Percentiles rank a stretch among this genome's conserved stretches.
These are phyloP conservation scores for Phascolomyces articulosus DNA, from an alignment of 371 early-diverging fungal genomes.

Conservation along the genomic window DNA sequence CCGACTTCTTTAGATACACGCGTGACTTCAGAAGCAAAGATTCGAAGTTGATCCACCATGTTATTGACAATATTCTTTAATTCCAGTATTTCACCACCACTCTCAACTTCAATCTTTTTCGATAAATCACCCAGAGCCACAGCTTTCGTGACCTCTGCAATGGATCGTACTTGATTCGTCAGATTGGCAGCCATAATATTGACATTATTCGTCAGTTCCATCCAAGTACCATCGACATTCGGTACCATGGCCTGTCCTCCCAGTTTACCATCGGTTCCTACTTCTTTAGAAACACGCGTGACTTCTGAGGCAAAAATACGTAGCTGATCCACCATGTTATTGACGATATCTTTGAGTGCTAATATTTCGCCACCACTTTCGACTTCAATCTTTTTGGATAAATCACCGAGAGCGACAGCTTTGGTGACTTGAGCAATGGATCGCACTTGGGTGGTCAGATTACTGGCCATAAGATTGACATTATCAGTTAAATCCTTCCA, in stretches of 20 bases:
- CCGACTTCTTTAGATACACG: slow-evolving; percentile 42
- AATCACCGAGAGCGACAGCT: slow-evolving; percentile 22
- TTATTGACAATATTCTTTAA: slow-evolving; percentile 45
- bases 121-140: slow-evolving; percentile 50
- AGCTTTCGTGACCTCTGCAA: slow-evolving; percentile 33
- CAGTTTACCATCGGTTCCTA: slow-evolving; percentile 18
- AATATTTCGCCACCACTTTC: slow-evolving; percentile 18
- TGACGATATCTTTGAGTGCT: slow-evolving; percentile 20
- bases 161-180: slow-evolving; percentile 47
- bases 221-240: slow-evolving; percentile 19
- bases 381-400: slow-evolving; percentile 20
- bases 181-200: slow-evolving; percentile 28
- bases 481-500: slow-evolving; percentile 49
- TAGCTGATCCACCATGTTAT: slow-evolving; percentile 21
- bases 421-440: slow-evolving; percentile 30
- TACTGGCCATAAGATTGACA: slow-evolving; percentile 41
- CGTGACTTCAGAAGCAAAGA: slow-evolving; percentile 52
- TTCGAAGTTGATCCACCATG: slow-evolving; percentile 54
- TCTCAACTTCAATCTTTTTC: slow-evolving; percentile 53
- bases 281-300: slow-evolving; percentile 18
- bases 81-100: slow-evolving; percentile 43
- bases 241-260: slow-evolving; percentile 17
- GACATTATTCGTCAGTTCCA: slow-evolving; percentile 16
- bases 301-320: slow-evolving; percentile 18
- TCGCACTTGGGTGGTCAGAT: slow-evolving; percentile 53